phyloP scores from a whole-genome alignment of 768 basidiomycete species.

The Mycena epipterygia region DNA sequence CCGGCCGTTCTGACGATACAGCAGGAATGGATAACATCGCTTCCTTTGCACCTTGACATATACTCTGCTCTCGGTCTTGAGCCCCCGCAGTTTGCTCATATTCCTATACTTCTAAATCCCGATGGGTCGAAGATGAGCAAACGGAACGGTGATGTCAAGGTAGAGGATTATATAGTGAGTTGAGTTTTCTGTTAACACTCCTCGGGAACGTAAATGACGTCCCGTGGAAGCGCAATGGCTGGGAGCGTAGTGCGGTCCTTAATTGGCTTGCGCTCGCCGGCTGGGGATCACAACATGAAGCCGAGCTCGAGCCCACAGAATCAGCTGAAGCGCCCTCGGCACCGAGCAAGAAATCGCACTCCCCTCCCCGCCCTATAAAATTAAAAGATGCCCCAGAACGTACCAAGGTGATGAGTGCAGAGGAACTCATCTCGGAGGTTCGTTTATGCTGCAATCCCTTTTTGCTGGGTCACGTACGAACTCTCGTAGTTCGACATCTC shows the following conservation, averaged over 20 bases:
- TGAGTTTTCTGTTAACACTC: not conserved
- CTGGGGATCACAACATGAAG: conserved; percentile 77
- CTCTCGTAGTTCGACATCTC: conserved; percentile 77
- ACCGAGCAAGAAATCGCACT: conserved; percentile 8
- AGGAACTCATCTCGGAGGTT: conserved; percentile 63
- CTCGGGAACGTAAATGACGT: not conserved
- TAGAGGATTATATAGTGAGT: conserved; percentile 87
- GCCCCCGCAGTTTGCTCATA: conserved; percentile 89
- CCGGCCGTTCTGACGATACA: not conserved
- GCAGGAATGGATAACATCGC: conserved; percentile 96
- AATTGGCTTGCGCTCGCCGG: conserved; percentile 98
- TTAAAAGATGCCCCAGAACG: conserved; percentile 67
- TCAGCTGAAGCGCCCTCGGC: conserved; percentile 28
- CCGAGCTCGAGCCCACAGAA: conserved; percentile 38
- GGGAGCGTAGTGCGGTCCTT: conserved; percentile 89
- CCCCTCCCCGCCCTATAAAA: conserved; percentile 39
- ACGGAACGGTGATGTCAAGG: conserved; percentile 89
- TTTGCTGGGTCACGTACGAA: not conserved
- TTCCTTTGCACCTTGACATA: conserved; percentile 91
- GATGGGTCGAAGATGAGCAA: conserved; percentile 98
- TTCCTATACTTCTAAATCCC: conserved; percentile 90
- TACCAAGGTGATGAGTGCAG: conserved; percentile 70
- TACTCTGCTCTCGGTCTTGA: conserved; percentile 82
- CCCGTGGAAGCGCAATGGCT: conserved; percentile 79
- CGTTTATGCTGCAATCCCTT: too few relatives aligned